These are phyloP conservation scores for Hawksworthiomyces lignivorus DNA, from an alignment of 2,329 filamentous ascomycete genomes.

Conservation along the genomic window DNA sequence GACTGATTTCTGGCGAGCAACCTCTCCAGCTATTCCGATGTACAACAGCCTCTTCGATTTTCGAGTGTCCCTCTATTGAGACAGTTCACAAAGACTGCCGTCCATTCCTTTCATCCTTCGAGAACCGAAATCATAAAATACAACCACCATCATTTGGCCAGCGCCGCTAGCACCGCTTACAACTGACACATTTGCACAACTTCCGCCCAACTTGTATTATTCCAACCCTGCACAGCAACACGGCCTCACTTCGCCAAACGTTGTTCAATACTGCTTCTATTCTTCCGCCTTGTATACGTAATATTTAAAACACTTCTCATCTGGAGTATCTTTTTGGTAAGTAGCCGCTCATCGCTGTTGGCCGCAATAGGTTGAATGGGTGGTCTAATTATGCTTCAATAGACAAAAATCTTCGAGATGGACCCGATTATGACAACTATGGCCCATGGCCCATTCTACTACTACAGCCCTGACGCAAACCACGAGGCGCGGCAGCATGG, in stretches of 20 bases:
- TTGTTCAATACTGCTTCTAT: too few species aligned
- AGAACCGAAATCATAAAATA: constrained; percentile 21
- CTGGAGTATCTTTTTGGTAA: constrained; percentile 4
- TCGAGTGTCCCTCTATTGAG: constrained; percentile 5
- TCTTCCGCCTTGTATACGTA: constrained; percentile 12
- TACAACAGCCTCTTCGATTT: constrained; percentile 19
- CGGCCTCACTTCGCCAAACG: neutral
- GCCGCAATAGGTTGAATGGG: too few species aligned
- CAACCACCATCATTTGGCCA: constrained; percentile 32
- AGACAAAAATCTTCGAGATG: constrained; percentile 41
- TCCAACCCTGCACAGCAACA: too few species aligned
- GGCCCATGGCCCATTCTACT: constrained; percentile 74
- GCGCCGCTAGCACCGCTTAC: constrained; percentile 19
- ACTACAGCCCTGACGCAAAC: constrained; percentile 73
- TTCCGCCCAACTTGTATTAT: too few species aligned
- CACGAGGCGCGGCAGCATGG: constrained; percentile 66
- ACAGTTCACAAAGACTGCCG: constrained; percentile 27
- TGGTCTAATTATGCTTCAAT: constrained; percentile 13
- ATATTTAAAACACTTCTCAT: constrained; percentile 10
- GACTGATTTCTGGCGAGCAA: constrained; percentile 13
- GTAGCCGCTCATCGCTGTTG: neutral
- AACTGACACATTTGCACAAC: constrained; percentile 10
- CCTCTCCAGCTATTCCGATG: constrained; percentile 12
- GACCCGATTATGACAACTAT: constrained; percentile 56
- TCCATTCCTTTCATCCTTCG: constrained; percentile 34